A percentile compares a stretch with the other conserved stretches of the same genome.
phyloP scores from a whole-genome alignment of 768 basidiomycete genomes.

The Phanerochaete sordida region DNA sequence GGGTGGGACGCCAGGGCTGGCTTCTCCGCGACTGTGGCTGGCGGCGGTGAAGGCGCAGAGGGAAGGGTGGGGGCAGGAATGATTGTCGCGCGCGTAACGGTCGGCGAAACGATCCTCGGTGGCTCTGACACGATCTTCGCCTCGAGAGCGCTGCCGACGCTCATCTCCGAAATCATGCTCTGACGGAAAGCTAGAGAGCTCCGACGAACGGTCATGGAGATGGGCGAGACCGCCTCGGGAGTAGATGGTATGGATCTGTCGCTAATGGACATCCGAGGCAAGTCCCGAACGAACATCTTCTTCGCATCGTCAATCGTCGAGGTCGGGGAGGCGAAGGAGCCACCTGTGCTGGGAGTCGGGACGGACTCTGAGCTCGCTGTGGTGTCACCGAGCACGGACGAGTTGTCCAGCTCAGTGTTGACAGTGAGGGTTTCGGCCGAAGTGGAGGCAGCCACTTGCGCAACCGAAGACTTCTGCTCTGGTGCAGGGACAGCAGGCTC shows the following conservation, averaged over 20 bases:
- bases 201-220: neutral
- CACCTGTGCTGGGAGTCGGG: conserved; percentile 9
- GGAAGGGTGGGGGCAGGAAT: conserved; percentile 14
- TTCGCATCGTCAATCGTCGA: neutral
- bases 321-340: conserved; percentile 6
- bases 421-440: neutral
- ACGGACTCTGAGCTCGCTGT: conserved; percentile 12
- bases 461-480: neutral
- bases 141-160: conserved; percentile 5
- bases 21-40: conserved; percentile 11
- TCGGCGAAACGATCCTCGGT: conserved; percentile 12
- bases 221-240: neutral
- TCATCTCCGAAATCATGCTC: neutral
- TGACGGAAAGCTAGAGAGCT: neutral
- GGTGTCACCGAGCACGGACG: conserved; percentile 1
- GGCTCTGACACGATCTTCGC: conserved; percentile 17
- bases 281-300: neutral
- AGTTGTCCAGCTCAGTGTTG: neutral
- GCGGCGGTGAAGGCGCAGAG: conserved; percentile 8
- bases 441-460: neutral
- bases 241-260: neutral
- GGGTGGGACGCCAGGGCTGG: conserved; percentile 18
- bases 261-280: too few relatives aligned
- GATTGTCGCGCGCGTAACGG: conserved; percentile 10
- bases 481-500: neutral